Evolutionary conservation across 345 rosid genomes (phyloP).

Genomic region (Acer negundo): DNA sequence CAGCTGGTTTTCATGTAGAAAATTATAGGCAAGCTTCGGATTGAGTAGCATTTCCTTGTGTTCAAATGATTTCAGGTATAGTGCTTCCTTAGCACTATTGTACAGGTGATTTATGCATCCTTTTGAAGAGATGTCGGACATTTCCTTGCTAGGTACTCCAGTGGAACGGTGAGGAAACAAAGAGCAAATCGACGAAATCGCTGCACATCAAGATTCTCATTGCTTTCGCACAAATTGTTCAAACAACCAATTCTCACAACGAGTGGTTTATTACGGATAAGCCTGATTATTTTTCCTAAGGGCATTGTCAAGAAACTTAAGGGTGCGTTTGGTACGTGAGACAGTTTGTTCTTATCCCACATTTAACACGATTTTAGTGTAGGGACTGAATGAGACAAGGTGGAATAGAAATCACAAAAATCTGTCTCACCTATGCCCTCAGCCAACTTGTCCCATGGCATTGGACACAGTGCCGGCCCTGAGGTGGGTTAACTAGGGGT

Average conservation of each 20-base stretch:
- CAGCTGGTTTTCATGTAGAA: background rate
- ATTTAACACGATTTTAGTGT: no score
- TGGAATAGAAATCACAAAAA: no score
- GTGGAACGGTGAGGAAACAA: constrained; percentile 34
- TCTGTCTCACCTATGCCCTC: no score
- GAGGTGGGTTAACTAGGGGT: no score
- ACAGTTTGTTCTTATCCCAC: no score
- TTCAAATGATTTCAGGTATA: constrained; percentile 6
- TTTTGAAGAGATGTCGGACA: background rate
- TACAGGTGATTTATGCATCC: constrained; percentile 19
- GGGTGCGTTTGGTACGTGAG: no score
- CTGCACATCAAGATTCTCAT: no score
- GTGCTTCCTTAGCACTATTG: background rate
- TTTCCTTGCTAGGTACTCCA: constrained; percentile 21
- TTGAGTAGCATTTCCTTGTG: constrained; percentile 3
- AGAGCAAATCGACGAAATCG: constrained; percentile 20
- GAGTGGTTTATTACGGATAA: background rate
- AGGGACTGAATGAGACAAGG: no score
- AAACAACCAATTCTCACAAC: constrained; percentile 9
- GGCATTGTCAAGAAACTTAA: constrained; percentile 35
- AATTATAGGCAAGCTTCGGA: constrained; percentile 21
- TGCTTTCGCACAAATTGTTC: constrained; percentile 27
- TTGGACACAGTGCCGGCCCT: no score
- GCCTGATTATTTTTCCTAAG: constrained; percentile 20
- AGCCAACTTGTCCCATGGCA: no score